Evolutionary conservation across 2,329 filamentous ascomycete species (phyloP).

Genomic region (Pestalotiopsis sp.): DNA sequence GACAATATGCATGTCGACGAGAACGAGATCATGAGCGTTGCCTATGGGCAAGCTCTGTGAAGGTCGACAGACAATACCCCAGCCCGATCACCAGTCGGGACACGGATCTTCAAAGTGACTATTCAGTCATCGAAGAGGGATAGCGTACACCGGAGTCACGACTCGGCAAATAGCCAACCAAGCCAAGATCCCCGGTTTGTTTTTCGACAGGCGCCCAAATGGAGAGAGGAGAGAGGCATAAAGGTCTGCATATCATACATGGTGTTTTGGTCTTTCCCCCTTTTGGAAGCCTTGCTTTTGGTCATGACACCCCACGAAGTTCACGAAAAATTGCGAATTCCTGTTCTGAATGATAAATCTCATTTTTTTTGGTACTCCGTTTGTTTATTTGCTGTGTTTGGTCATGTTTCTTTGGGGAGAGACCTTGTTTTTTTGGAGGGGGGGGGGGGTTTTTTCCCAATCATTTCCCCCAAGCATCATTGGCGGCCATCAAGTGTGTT

Average conservation of each 20-base stretch:
- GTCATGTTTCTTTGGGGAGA: background rate
- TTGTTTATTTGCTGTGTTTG: background rate
- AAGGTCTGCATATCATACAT: background rate
- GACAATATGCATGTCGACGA: background rate
- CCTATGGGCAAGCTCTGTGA: conserved; percentile 9
- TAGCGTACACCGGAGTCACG: background rate
- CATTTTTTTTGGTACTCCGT: background rate
- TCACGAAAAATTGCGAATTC: background rate
- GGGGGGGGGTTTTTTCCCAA: background rate
- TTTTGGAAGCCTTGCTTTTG: background rate
- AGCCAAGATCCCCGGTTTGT: background rate
- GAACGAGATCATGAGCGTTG: conserved; percentile 3
- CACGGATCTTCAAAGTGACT: background rate
- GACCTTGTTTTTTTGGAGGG: background rate
- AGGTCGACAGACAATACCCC: background rate
- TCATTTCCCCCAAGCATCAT: background rate
- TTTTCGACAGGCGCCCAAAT: background rate
- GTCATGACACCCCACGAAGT: conserved; percentile 3
- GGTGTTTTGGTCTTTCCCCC: background rate
- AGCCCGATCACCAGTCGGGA: background rate
- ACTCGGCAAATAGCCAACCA: too few relatives aligned
- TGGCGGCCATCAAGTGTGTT: background rate
- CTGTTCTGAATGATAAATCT: background rate
- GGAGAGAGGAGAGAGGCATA: background rate
- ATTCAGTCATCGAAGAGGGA: background rate